These are phyloP conservation scores for Neurospora sp. DNA, from an alignment of 2,329 filamentous ascomycete species.

Conservation along the genomic window DNA sequence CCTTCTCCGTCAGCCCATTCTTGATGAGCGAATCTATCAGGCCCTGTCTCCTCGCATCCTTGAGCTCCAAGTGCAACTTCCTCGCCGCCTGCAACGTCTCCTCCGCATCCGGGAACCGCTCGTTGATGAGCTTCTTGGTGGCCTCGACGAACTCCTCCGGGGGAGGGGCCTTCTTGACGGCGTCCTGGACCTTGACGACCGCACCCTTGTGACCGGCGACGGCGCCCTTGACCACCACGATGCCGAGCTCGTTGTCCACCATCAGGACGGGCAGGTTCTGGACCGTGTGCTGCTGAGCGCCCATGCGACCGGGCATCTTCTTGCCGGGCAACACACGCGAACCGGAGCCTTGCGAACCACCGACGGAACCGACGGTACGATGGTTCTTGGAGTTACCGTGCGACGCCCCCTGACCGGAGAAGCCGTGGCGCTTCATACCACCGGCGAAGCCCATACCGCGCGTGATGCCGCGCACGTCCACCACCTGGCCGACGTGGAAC, in stretches of 20 bases:
- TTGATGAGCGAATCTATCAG: constrained; percentile 26
- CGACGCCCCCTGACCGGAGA: constrained; percentile 75
- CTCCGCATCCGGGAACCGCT: constrained; percentile 37
- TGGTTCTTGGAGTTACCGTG: constrained; percentile 96
- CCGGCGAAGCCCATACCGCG: constrained; percentile 90
- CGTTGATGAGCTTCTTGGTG: constrained; percentile 31
- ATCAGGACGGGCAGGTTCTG: constrained; percentile 87
- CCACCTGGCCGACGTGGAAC: constrained; percentile 83
- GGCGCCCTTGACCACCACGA: constrained; percentile 78
- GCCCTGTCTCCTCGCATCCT: constrained; percentile 36
- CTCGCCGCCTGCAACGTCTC: constrained; percentile 38
- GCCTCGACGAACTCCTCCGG: constrained; percentile 38
- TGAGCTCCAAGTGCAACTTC: constrained; percentile 41
- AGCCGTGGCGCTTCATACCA: constrained; percentile 96
- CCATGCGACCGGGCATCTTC: constrained; percentile 97
- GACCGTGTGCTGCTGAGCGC: constrained; percentile 74
- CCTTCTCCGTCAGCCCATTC: constrained; percentile 14
- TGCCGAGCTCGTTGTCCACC: constrained; percentile 76
- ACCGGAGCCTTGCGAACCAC: constrained; percentile 83
- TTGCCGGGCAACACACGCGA: constrained; percentile 90
- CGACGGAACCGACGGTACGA: constrained; percentile 80
- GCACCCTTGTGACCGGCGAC: constrained; percentile 84
- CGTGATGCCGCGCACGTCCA: constrained; percentile 71
- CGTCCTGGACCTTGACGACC: constrained; percentile 77
- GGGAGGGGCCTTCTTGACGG: constrained; percentile 69